Evolutionary conservation across 176 grass and related monocot species (phyloP), one percentile per base, ranked within the genome.

Genomic region (Chrysopogon serrulatus): DNA sequence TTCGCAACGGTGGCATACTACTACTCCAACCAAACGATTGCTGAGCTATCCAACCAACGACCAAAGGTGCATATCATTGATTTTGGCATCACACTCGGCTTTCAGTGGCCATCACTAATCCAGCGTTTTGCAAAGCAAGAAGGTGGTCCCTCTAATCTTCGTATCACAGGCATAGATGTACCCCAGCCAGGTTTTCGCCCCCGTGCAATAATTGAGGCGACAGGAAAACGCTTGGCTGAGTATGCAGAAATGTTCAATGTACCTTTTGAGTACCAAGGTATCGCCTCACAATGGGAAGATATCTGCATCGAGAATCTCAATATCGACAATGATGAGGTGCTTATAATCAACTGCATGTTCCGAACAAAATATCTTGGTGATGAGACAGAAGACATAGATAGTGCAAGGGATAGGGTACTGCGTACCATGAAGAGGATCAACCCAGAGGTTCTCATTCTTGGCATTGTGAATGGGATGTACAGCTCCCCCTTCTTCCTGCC

Each of bases 221-320:
- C 90, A 23, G 93, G 93, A 18, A 77, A 73, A 12, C 35, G 80
- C 35, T 76, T 95, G 76, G 86, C 70, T 43, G 76, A 88, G 71
- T 95, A 95, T 75, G 93, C 90, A 85, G 11, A 87, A 66, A 88
- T 84, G 83, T 95, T 92, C 75, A 44, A 90, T 13, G 73, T 95
- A 60, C 78, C 45, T 41, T 88, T 95, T 40, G 43, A 90, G 64
- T 95, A 92, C 71, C 82, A 90, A 48, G 93, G 87, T 17, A 85
- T 95, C 10, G 19, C 83, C 76, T 92, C 85, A 2, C 68, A 62
- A 82, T 95, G 85, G 90, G 93, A 92, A 78, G 70, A 57, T 31
- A 86, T 92, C 28, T n/a, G 11, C 23, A 44, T 76, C 4, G 80
- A 95, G 32, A 77, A 92, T 86, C 85, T 95, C 76, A 86, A 77